A percentile compares a stretch with the other conserved stretches of the same genome.
Conservation (phyloP, 371 early-diverging fungal species). For the Dichotomocladium elegans region DNA sequence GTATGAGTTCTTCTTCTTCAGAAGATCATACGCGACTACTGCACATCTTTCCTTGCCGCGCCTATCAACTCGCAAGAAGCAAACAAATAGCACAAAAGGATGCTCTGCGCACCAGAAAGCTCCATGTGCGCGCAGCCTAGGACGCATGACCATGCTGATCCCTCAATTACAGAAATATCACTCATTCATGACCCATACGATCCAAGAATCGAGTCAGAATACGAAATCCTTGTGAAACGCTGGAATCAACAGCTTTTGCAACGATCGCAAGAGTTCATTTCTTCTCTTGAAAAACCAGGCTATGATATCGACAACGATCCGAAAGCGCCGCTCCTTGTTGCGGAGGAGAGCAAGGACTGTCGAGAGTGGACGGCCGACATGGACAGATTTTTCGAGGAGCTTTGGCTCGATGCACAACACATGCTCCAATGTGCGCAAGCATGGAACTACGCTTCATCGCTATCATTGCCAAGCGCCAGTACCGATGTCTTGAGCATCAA, state of each 20-base stretch:
- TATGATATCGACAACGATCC: not conserved
- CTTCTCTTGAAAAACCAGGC: constrained; percentile 7
- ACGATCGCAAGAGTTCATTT: constrained; percentile 8
- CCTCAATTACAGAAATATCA: not conserved
- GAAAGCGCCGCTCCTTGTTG: not conserved
- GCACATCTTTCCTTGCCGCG: not conserved
- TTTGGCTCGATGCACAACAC: constrained; percentile 38
- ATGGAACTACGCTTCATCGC: constrained; percentile 27
- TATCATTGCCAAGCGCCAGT: too few relatives aligned
- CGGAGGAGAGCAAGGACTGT: constrained; percentile 3
- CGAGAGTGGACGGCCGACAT: constrained; percentile 25
- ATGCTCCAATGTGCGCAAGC: constrained; percentile 42
- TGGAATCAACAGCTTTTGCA: constrained; percentile 30
- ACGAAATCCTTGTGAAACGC: constrained; percentile 24
- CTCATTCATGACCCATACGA: constrained; percentile 10
- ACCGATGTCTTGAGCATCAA: constrained; percentile 7
- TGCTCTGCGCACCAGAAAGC: constrained; percentile 13
- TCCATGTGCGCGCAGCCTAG: constrained; percentile 13
- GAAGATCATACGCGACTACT: not conserved
- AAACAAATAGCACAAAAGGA: not conserved
- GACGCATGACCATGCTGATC: constrained; percentile 3
- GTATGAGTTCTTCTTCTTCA: too few relatives aligned
- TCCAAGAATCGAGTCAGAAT: constrained; percentile 26
- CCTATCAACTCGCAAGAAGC: not conserved
- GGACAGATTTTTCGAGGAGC: constrained; percentile 35